Base-by-base conservation (phyloP, 2,329 filamentous ascomycete species). In the Dryadomyces quercus-mongolicae region DNA sequence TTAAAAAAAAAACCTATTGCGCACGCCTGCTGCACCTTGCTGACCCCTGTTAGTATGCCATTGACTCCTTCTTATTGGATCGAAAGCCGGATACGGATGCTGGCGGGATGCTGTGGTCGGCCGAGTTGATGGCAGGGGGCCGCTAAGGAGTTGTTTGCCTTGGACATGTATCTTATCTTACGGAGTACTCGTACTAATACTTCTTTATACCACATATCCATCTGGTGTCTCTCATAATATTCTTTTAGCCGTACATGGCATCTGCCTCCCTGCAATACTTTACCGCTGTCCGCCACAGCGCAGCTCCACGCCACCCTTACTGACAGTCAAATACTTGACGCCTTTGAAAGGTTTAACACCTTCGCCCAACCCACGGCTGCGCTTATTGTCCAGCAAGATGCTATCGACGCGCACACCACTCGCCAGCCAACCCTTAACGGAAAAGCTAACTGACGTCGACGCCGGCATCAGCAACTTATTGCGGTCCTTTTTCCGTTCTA, bases 311-410 rank as follows among this genome's bases (percentile, higher is more conserved):
- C 81, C 82, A 15, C 77, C 76, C 58, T 80, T 81, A 63, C 81
- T 85, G 50, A 85, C 74, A 16, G 91, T 96, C 62, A 98, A 67
- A 69, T 98, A 98, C 71, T 98, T 98, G 60, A 98, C 93, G 1
- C 93, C 93, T 71, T 97, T 98, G 70, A 95, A 97, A 22, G 93
- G 93, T 70, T 90, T 94, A 43, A 97, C 82, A 2, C 86, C 82
- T 60, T 95, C 89, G 0, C 89, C 89, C 48, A 98, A 64, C 0
- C 93, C 93, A 55, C 85, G 80, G 68, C 88, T 95, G 71, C 85
- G 90, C 66, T 87, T 84, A n/a, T 81, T 74, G 65, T 90, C 76
- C 61, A 89, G 67, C 64, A 82, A 64, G 63, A 90, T 78, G 67
- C 80, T 83, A 60, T 85, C 82, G 34, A 86, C 76, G 65, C 77